phyloP scores from a whole-genome alignment of 305 asterid genomes.

The Rubia peregrina region DNA sequence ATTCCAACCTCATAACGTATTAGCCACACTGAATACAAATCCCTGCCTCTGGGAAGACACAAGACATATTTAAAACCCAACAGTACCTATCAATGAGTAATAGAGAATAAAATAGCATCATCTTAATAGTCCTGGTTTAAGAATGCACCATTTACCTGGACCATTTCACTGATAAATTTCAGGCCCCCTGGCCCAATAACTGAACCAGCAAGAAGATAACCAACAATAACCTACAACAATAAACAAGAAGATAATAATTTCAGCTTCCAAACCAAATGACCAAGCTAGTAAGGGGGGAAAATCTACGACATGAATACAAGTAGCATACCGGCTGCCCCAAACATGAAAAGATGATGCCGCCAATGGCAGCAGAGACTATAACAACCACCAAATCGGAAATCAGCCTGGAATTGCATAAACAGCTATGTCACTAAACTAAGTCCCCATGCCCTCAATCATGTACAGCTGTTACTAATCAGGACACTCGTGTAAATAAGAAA shows the following conservation, averaged over 20 bases:
- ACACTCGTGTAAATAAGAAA: background rate
- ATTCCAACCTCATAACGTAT: background rate
- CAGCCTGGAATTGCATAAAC: constrained; percentile 52
- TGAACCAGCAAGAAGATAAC: constrained; percentile 97
- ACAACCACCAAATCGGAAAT: constrained; percentile 97
- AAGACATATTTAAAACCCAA: background rate
- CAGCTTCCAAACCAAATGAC: constrained; percentile 2
- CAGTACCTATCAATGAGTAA: background rate
- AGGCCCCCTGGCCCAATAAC: constrained; percentile 97
- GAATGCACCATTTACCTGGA: constrained; percentile 49
- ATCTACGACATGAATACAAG: constrained; percentile 5
- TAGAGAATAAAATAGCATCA: background rate
- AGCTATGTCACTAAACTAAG: background rate
- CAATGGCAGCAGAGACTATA: constrained; percentile 94
- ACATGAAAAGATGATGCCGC: constrained; percentile 90
- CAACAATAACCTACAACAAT: constrained; percentile 69
- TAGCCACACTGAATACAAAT: background rate
- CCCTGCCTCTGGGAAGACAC: background rate
- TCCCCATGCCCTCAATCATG: background rate
- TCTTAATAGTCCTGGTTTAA: background rate
- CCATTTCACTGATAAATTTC: constrained; percentile 86
- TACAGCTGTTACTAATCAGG: background rate
- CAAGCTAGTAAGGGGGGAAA: constrained; percentile 8
- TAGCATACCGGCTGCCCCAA: constrained; percentile 90
- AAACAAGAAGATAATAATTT: constrained; percentile 5